phyloP scores from a whole-genome alignment of 2,329 filamentous ascomycete genomes.

The Ceratocystis destructans region DNA sequence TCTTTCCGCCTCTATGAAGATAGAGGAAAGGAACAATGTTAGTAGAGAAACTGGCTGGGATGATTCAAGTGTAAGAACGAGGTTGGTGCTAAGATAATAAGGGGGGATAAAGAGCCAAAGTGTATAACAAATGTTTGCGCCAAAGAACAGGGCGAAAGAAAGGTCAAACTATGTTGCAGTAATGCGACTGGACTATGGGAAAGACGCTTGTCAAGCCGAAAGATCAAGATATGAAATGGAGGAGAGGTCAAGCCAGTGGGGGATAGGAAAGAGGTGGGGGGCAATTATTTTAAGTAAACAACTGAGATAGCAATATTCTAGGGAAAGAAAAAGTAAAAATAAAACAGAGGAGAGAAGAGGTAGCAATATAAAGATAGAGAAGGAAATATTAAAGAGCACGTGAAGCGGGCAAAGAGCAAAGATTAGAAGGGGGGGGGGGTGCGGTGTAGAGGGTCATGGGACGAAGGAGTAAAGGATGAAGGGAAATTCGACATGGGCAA shows the following conservation, averaged over 20 bases:
- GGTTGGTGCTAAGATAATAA: no score
- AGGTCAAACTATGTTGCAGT: neutral
- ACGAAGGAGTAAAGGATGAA: neutral
- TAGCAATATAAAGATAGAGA: neutral
- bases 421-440: neutral
- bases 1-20: neutral
- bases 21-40: neutral
- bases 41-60: neutral
- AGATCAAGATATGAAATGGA: neutral
- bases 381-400: neutral
- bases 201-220: neutral
- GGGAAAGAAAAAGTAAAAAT: neutral
- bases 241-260: neutral
- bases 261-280: neutral
- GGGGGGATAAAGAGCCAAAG: no score
- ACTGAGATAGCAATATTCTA: neutral
- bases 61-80: neutral
- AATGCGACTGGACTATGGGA: neutral
- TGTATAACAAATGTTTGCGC: neutral
- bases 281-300: neutral
- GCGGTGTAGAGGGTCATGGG: constrained; percentile 1
- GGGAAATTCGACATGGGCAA: constrained; percentile 4
- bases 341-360: neutral
- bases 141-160: neutral
- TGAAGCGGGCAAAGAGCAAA: neutral